These are phyloP conservation scores for Blastocystis sp. DNA, from an alignment of 352 stramenopile species.

Conservation along the genomic window DNA sequence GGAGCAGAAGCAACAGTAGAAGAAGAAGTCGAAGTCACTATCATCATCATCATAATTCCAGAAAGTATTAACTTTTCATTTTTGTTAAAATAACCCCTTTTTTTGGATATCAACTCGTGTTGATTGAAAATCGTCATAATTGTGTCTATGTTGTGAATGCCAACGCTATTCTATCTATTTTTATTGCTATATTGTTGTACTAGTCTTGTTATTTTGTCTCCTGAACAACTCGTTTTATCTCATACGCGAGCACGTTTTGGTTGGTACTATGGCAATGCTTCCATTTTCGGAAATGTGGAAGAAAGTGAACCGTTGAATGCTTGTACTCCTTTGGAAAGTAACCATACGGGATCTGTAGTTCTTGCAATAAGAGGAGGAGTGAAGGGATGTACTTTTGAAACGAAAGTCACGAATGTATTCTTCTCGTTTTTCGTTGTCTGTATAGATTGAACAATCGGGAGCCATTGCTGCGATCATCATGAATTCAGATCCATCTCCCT, in stretches of 20 bases:
- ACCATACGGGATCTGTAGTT: neutral
- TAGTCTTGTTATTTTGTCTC: neutral
- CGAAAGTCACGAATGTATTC: neutral
- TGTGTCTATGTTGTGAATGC: neutral
- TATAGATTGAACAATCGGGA: constrained; percentile 12
- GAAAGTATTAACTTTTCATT: neutral
- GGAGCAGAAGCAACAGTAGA: neutral
- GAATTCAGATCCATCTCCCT: neutral
- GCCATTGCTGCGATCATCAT: constrained; percentile 24
- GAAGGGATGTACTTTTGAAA: neutral
- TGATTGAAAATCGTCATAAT: neutral
- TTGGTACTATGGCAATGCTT: neutral
- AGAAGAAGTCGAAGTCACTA: neutral
- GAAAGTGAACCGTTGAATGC: constrained; percentile 7
- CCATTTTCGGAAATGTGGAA: neutral
- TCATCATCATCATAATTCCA: neutral
- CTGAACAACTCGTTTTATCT: neutral
- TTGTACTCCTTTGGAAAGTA: neutral
- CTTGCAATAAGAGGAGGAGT: constrained; percentile 10
- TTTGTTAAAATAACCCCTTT: neutral
- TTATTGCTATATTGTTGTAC: neutral
- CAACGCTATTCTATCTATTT: neutral
- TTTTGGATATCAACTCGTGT: neutral
- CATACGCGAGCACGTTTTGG: neutral
- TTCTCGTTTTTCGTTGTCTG: neutral